Base-by-base conservation (phyloP, 345 rosid genomes). In the Gossypium arboreum region DNA sequence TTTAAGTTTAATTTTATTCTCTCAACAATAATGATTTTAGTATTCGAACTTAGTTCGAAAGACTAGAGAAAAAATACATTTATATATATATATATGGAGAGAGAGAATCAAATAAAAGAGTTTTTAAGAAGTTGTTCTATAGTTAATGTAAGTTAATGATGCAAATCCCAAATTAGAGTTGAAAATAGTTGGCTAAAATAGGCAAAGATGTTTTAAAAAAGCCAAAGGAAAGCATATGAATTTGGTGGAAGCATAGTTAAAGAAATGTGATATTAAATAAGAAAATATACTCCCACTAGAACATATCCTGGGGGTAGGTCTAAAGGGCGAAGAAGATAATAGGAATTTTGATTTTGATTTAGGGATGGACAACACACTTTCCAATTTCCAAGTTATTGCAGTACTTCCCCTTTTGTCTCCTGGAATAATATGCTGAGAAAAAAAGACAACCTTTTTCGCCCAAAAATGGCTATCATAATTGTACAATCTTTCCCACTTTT, bases 371-470 rank as follows among this genome's bases (percentile, higher is more conserved):
- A 66, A 66, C 29, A 75, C 22, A 43, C 59, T 60, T 67, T 72
- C 55, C 56, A 60, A 54, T 55, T 68, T 58, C 63, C n/a, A 60
- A 13, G 44, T 15, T 27, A 73, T 76, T 52, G 66, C 74, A 55
- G 39, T 70, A 55, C 47, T 73, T 51, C 67, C 75, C 48, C 68
- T 58, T 73, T 77, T 76, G 80, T 79, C 77, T 73, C 17, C 82
- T 18, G 52, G 18, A 39, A 51, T 44, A 16, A 62, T 62, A 5
- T 1, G 45, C 22, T 1, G 67, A 2, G 12, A 7, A 15, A 16
- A 29, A 27, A 27, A 7, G 17, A 58, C 0, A 24, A 27, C 20
- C 41, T 34, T 66, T 76, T 52, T 65, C 57, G 29, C 45, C 75
- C 77, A 10, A 27, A 79, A 79, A 77, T 77, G 72, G 72, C 45